phyloP scores from a whole-genome alignment of 441 rosid genomes.

The Croton setiger region DNA sequence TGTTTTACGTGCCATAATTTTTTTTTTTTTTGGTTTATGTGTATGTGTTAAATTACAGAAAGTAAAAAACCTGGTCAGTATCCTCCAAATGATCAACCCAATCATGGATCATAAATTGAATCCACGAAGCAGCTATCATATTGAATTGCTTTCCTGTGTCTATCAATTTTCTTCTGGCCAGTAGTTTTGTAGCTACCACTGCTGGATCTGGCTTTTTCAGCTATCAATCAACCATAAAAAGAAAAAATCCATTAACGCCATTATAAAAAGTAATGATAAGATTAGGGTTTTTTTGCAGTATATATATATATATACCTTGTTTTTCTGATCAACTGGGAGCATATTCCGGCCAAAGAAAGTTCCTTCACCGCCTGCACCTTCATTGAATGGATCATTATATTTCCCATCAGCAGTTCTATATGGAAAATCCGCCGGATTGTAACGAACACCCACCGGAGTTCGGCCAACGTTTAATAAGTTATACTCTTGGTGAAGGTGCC shows the following conservation, averaged over 20 bases:
- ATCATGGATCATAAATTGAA: constrained; percentile 82
- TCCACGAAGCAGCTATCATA: constrained; percentile 73
- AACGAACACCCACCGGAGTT: constrained; percentile 40
- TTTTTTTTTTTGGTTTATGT: too few relatives aligned
- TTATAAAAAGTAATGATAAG: too few relatives aligned
- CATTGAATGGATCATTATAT: constrained; percentile 51
- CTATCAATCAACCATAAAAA: constrained; percentile 16
- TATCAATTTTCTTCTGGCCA: constrained; percentile 40
- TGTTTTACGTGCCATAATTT: too few relatives aligned
- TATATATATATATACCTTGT: constrained; percentile 23
- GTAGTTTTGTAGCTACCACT: constrained; percentile 58
- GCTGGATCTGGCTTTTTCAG: constrained; percentile 53
- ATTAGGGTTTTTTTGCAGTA: too few relatives aligned
- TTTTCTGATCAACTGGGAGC: constrained; percentile 34
- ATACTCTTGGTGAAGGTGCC: constrained; percentile 54
- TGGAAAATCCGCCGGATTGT: constrained; percentile 44
- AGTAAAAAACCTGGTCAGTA: constrained; percentile 43
- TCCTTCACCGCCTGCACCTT: constrained; percentile 45
- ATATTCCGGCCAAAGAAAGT: constrained; percentile 55
- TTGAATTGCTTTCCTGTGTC: constrained; percentile 73
- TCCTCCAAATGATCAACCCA: constrained; percentile 79
- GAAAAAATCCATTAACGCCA: too few relatives aligned
- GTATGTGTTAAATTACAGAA: neutral
- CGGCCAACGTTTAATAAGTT: constrained; percentile 51
- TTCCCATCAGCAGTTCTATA: constrained; percentile 50